A percentile compares a stretch with the other conserved stretches of the same genome.
These are phyloP conservation scores for Hanseniaspora nectarophila DNA, from an alignment of 805 yeast species.

Conservation along the genomic window DNA sequence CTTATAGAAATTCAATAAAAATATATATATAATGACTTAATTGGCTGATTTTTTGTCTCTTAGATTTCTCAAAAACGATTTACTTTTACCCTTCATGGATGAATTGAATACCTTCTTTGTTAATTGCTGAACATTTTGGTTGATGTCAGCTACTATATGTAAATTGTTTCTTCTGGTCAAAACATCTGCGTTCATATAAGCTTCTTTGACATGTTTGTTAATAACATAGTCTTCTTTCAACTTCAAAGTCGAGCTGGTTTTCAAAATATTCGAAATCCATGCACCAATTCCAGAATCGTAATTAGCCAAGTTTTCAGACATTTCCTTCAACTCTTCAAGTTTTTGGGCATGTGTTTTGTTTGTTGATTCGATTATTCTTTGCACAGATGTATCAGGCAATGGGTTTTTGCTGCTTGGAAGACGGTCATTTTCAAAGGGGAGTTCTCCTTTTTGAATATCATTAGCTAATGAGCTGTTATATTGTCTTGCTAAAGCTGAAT, in stretches of 20 bases:
- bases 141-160: constrained; percentile 32
- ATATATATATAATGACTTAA: constrained; percentile 6
- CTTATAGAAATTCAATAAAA: constrained; percentile 30
- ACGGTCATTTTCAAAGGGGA: constrained; percentile 3
- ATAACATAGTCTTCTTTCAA: constrained; percentile 32
- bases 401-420: not conserved
- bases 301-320: constrained; percentile 32
- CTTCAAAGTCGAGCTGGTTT: constrained; percentile 27
- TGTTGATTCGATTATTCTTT: constrained; percentile 29
- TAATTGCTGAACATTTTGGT: constrained; percentile 41
- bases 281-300: constrained; percentile 47
- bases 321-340: constrained; percentile 20
- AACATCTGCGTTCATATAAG: constrained; percentile 52
- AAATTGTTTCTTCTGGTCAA: constrained; percentile 22
- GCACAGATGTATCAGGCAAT: constrained; percentile 31
- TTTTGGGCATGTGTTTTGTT: constrained; percentile 21
- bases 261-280: constrained; percentile 37
- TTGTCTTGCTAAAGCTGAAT: not conserved
- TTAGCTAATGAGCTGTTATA: not conserved
- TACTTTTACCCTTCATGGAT: constrained; percentile 40
- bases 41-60: constrained; percentile 37
- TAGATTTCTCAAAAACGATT: constrained; percentile 41
- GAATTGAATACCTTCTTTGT: constrained; percentile 39
- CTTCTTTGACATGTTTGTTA: constrained; percentile 45
- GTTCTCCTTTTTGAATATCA: not conserved